phyloP scores from a whole-genome alignment of 1,139 yeast species.

The Candida gigantensis region DNA sequence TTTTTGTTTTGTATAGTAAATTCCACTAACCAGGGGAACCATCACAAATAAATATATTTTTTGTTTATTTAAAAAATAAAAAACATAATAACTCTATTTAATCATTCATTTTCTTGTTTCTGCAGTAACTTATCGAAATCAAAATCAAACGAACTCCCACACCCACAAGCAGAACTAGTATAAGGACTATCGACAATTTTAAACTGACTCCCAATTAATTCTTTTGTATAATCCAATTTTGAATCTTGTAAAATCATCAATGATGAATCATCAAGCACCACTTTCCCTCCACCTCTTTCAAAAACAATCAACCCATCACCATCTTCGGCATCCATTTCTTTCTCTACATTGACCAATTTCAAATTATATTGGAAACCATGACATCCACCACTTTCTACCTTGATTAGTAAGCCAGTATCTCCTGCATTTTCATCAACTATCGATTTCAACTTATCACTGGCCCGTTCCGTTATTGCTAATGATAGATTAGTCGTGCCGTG shows the following conservation, averaged over 20 bases:
- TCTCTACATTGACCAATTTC: constrained; percentile 53
- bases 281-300: constrained; percentile 61
- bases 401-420: constrained; percentile 66
- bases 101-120: constrained; percentile 16
- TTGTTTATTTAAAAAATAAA: too few species aligned
- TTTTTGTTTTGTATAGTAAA: background rate
- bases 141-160: constrained; percentile 93
- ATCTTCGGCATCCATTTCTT: constrained; percentile 43
- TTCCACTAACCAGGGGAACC: too few species aligned
- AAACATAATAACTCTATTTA: too few species aligned
- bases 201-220: constrained; percentile 92
- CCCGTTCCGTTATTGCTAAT: constrained; percentile 44
- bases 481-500: constrained; percentile 38
- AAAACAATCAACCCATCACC: constrained; percentile 51
- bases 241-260: constrained; percentile 83
- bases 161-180: constrained; percentile 91
- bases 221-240: constrained; percentile 85
- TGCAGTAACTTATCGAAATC: constrained; percentile 59
- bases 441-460: constrained; percentile 51
- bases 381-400: constrained; percentile 98
- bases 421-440: constrained; percentile 59
- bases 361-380: constrained; percentile 94
- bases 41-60: too few species aligned
- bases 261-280: constrained; percentile 79
- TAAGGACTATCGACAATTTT: constrained; percentile 89